Percentiles rank a stretch among this genome's conserved stretches.
Conservation (phyloP, 495 filamentous ascomycete species). For the Neurospora sublineolata region DNA sequence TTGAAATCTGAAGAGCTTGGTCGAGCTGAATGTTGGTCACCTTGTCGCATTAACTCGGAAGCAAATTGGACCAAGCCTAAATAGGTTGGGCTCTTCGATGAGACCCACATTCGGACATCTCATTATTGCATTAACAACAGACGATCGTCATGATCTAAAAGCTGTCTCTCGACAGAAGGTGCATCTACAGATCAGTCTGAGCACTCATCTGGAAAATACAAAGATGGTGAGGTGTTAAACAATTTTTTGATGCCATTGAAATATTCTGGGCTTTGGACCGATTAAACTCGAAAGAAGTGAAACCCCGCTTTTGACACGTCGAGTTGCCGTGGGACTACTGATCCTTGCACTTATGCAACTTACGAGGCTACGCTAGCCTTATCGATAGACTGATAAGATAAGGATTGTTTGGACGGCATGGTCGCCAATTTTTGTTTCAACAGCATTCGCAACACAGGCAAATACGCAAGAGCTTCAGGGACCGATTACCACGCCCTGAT, state of each 20-base stretch:
- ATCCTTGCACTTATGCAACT: background rate
- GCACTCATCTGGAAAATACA: background rate
- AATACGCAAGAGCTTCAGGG: background rate
- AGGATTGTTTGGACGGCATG: background rate
- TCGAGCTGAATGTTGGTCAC: background rate
- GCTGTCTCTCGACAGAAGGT: background rate
- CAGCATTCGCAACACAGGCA: background rate
- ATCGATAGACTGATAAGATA: slow-evolving; percentile 15
- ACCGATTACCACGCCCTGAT: background rate
- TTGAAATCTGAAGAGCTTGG: background rate
- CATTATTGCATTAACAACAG: background rate
- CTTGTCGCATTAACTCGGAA: background rate
- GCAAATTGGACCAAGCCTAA: background rate
- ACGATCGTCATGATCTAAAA: background rate
- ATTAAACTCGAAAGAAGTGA: background rate
- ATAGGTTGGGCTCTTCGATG: background rate
- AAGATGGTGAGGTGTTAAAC: background rate
- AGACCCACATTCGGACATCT: background rate
- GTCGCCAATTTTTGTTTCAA: slow-evolving; percentile 2
- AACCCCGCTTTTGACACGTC: background rate
- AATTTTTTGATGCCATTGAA: background rate
- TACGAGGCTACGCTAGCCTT: background rate
- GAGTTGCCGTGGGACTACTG: background rate
- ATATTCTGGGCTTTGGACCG: background rate
- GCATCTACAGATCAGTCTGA: background rate